phyloP scores from a whole-genome alignment of 2,329 filamentous ascomycete genomes.

The Arthrinium phaeospermum region DNA sequence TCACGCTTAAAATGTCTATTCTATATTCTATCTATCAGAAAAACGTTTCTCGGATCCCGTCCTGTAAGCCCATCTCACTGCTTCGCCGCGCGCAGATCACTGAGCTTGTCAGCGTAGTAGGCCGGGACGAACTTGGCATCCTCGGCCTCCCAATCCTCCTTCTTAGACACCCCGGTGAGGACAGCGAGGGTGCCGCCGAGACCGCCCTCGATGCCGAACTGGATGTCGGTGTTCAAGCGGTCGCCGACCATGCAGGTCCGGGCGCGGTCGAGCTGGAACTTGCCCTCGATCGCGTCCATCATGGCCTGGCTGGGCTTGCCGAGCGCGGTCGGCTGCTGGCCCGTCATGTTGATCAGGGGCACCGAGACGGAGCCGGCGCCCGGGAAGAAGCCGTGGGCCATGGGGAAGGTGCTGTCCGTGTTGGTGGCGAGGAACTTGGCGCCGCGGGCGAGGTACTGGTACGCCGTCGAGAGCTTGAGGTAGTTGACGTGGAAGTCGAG shows the following conservation, averaged over 20 bases:
- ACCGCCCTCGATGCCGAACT: conserved; percentile 89
- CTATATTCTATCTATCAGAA: conserved; percentile 5
- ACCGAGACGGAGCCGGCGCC: conserved; percentile 85
- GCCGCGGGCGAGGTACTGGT: conserved; percentile 83
- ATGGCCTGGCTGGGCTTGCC: conserved; percentile 98
- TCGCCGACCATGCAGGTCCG: conserved; percentile 97
- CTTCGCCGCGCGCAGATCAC: conserved; percentile 65
- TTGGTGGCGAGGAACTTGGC: conserved; percentile 94
- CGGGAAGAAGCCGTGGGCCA: conserved; percentile 82
- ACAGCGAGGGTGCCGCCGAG: conserved; percentile 92
- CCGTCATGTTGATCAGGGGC: conserved; percentile 75
- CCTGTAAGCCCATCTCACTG: not conserved
- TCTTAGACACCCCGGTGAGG: conserved; percentile 85
- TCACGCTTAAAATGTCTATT: not conserved
- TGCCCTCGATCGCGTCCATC: conserved; percentile 99
- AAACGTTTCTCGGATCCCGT: not conserved
- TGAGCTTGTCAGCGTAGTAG: conserved; percentile 84
- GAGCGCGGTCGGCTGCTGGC: conserved; percentile 73
- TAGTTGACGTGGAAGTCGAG: conserved; percentile 97
- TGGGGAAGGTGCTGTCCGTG: conserved; percentile 86
- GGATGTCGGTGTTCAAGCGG: conserved; percentile 91
- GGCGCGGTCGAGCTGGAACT: conserved; percentile 84
- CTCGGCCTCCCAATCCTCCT: conserved; percentile 79
- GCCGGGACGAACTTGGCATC: conserved; percentile 73
- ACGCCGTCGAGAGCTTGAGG: conserved; percentile 83